Percentiles rank a stretch among this genome's conserved stretches.
Conservation (phyloP, 768 basidiomycete species). For the Cubamyces sp. region DNA sequence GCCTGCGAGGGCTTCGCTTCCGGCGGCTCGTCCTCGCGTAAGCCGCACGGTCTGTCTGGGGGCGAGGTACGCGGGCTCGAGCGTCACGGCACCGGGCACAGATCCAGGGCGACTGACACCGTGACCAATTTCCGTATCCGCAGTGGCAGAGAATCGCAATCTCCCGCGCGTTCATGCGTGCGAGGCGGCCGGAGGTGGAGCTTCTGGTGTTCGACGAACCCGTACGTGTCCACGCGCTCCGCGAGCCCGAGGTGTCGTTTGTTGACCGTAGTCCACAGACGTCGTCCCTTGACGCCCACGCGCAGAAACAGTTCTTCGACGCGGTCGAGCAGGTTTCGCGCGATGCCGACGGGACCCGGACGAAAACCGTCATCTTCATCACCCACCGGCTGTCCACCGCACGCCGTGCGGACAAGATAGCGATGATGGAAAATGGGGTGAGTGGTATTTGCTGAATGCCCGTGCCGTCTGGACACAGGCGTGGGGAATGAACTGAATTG, state of each 20-base stretch:
- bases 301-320: constrained; percentile 79
- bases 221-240: constrained; percentile 43
- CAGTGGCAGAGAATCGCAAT: constrained; percentile 90
- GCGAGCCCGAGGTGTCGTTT: background rate
- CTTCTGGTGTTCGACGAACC: constrained; percentile 86
- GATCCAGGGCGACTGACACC: background rate
- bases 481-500: background rate
- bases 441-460: constrained; percentile 18
- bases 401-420: constrained; percentile 82
- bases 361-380: constrained; percentile 80
- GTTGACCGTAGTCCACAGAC: constrained; percentile 49
- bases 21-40: constrained; percentile 33
- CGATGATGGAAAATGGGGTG: constrained; percentile 81
- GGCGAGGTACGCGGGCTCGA: constrained; percentile 64
- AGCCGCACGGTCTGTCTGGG: constrained; percentile 74
- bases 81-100: background rate
- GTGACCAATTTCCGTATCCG: constrained; percentile 17
- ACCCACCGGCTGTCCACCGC: constrained; percentile 84
- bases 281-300: constrained; percentile 78
- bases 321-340: constrained; percentile 70
- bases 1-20: constrained; percentile 21
- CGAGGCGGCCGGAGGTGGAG: constrained; percentile 73
- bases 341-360: constrained; percentile 55
- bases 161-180: constrained; percentile 86
- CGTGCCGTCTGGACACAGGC: no score